phyloP scores from a whole-genome alignment of 371 early-diverging fungal genomes.

The Lichtheimia corymbifera region DNA sequence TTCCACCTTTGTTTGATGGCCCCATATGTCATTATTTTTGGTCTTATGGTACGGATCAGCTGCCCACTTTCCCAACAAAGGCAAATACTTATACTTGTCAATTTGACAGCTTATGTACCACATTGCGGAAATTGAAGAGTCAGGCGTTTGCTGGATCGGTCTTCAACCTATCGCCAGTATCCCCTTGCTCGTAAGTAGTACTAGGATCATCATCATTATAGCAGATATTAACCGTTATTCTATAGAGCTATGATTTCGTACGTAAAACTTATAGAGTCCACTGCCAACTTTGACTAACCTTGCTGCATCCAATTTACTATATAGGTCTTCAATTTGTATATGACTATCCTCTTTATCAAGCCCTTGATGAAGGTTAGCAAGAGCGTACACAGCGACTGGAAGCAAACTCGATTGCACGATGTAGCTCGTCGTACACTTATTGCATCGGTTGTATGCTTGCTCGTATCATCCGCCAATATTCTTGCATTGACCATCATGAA shows the following conservation, averaged over 20 bases:
- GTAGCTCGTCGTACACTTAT: conserved; percentile 52
- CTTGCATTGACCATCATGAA: conserved; percentile 39
- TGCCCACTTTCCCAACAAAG: not conserved
- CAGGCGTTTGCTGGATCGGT: conserved; percentile 50
- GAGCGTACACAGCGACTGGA: conserved; percentile 31
- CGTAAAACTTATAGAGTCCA: conserved; percentile 1
- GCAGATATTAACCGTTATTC: not conserved
- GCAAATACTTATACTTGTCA: conserved; percentile 19
- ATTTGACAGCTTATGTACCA: conserved; percentile 43
- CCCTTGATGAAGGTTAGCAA: conserved; percentile 37
- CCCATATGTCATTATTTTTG: conserved; percentile 49
- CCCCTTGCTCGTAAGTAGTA: conserved; percentile 35
- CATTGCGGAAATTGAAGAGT: conserved; percentile 30
- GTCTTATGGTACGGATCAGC: conserved; percentile 37
- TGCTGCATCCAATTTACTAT: too few relatives aligned
- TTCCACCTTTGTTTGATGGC: conserved; percentile 34
- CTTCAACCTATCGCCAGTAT: conserved; percentile 46
- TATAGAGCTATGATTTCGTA: conserved; percentile 41
- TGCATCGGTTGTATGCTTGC: conserved; percentile 49
- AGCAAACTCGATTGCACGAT: conserved; percentile 39
- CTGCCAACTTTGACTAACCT: not conserved
- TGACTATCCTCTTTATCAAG: conserved; percentile 49
- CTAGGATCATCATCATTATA: not conserved
- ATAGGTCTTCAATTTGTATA: conserved; percentile 47
- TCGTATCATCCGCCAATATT: conserved; percentile 54